phyloP scores from a whole-genome alignment of 257 asterid species.

The Solanum arcanum region DNA sequence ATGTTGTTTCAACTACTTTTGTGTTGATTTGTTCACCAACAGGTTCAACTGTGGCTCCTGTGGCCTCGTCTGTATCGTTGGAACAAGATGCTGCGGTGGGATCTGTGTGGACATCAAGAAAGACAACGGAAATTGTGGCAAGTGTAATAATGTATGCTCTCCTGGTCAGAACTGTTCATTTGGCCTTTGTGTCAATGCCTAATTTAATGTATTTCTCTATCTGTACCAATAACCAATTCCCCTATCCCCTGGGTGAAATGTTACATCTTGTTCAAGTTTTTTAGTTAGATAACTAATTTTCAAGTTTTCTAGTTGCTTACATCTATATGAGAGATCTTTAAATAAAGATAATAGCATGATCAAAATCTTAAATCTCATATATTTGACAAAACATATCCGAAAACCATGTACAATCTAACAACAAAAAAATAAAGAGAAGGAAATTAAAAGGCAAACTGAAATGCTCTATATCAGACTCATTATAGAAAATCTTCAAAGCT shows the following conservation, averaged over 20 bases:
- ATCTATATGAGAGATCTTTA: background rate
- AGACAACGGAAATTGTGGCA: slow-evolving; percentile 1
- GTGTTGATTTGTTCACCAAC: background rate
- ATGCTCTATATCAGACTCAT: background rate
- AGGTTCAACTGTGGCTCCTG: background rate
- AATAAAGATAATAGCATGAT: background rate
- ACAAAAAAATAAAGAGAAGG: background rate
- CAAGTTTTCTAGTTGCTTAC: background rate
- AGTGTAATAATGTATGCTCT: background rate
- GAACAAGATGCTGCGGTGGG: background rate
- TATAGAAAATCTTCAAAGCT: background rate
- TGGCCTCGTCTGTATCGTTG: background rate
- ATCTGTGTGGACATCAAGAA: background rate
- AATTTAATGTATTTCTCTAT: background rate
- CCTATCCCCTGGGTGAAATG: background rate
- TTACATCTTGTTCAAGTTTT: background rate
- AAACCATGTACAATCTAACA: background rate
- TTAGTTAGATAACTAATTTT: background rate
- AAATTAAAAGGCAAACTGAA: background rate
- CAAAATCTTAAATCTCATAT: background rate
- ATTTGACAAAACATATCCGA: background rate
- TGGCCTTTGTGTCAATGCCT: background rate
- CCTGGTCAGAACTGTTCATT: background rate
- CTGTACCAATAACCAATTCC: background rate
- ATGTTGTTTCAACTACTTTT: background rate